Evolutionary conservation across 1,284 basidiomycete genomes (phyloP).

Genomic region (Sporisorium graminicola): DNA sequence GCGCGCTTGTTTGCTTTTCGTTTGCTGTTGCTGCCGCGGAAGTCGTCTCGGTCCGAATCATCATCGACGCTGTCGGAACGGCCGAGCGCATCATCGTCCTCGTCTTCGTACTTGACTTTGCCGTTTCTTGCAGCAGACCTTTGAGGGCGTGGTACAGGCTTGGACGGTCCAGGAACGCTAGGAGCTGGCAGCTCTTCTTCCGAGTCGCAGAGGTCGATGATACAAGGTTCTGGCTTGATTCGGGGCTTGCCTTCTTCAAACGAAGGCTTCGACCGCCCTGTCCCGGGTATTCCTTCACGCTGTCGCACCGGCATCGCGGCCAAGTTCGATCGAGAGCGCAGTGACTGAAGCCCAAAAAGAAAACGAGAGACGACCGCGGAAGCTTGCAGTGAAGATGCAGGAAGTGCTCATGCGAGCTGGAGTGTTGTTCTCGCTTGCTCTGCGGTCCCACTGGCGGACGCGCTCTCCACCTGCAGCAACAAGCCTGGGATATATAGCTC

Average conservation of each 20-base stretch:
- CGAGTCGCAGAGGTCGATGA: conserved; percentile 43
- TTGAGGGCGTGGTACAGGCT: not conserved
- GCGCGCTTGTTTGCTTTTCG: not conserved
- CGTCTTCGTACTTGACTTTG: conserved; percentile 12
- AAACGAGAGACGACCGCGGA: too few species aligned
- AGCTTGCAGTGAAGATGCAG: not conserved
- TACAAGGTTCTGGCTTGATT: conserved; percentile 17
- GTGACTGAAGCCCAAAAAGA: too few species aligned
- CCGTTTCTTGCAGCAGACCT: not conserved
- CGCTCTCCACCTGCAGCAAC: not conserved
- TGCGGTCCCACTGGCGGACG: not conserved
- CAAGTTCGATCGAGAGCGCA: not conserved
- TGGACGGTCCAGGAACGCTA: conserved; percentile 5
- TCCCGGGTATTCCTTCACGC: too few species aligned
- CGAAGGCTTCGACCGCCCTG: too few species aligned
- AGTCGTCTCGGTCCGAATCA: conserved; percentile 13
- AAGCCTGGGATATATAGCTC: not conserved
- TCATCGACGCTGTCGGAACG: not conserved
- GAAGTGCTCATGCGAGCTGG: not conserved
- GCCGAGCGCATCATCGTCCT: not conserved
- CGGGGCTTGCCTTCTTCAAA: conserved; percentile 5
- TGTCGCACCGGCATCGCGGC: conserved; percentile 25
- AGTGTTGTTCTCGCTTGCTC: conserved; percentile 17
- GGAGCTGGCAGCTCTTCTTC: conserved; percentile 1
- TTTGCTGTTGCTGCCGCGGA: conserved; percentile 2